These are phyloP conservation scores for Apiospora marii DNA, from an alignment of 2,329 filamentous ascomycete genomes.

Conservation along the genomic window DNA sequence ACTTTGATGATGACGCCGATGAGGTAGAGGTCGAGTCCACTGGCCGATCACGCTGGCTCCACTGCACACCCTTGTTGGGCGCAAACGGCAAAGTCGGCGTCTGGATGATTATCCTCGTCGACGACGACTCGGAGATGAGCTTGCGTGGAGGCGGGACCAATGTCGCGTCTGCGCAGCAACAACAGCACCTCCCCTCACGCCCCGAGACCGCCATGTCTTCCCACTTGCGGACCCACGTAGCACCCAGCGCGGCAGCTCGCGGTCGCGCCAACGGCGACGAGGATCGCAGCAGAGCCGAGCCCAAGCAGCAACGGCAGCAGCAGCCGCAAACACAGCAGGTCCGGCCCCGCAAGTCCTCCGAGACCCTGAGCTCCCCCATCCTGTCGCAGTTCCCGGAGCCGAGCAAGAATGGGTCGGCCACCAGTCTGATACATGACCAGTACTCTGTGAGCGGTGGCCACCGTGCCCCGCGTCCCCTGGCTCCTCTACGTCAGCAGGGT, in stretches of 20 bases:
- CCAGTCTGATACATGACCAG: background rate
- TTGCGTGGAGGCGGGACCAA: constrained; percentile 19
- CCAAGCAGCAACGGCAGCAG: background rate
- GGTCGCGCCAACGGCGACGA: background rate
- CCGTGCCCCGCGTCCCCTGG: background rate
- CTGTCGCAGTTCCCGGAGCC: background rate
- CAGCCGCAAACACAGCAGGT: background rate
- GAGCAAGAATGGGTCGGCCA: background rate
- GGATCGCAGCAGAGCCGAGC: background rate
- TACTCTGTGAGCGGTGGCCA: background rate
- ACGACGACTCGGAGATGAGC: constrained; percentile 58
- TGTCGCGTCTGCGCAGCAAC: background rate
- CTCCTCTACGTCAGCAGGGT: background rate
- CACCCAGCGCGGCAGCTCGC: background rate
- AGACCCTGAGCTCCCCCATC: background rate
- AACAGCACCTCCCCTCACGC: background rate
- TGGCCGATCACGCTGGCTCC: constrained; percentile 76
- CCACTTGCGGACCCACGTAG: background rate
- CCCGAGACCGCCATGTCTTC: background rate
- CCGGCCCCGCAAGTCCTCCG: constrained; percentile 12
- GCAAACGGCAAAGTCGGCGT: constrained; percentile 73
- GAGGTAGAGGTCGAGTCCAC: constrained; percentile 73
- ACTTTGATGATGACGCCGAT: constrained; percentile 58
- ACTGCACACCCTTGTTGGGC: constrained; percentile 76
- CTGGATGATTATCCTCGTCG: constrained; percentile 80